Base-by-base conservation (phyloP, 352 stramenopile genomes). In the Globisporangium parvum region DNA sequence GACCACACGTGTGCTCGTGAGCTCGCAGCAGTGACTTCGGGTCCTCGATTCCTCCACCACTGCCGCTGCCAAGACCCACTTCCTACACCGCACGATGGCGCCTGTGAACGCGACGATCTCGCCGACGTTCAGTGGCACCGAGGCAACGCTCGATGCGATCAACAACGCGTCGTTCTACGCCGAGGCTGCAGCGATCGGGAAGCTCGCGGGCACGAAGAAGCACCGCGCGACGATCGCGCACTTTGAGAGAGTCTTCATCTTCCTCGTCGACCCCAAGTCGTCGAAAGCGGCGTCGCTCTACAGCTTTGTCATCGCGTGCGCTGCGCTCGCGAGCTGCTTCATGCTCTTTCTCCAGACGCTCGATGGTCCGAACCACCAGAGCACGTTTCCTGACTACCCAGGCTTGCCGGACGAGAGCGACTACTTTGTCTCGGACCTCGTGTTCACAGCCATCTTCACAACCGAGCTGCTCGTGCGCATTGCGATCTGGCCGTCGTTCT, bases 361-460 rank as follows among this genome's bases (percentile, higher is more conserved):
- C n/a, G 77, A 88, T 53, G 80, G 80, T 1, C 77, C 80, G 2
- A 91, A 91, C 53, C 71, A 88, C 63, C 53, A 77, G 40, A 85
- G 73, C 51, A 76, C 74, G 40, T 67, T 65, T 47, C 78, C 80
- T 10, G 77, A 88, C 50, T 91, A 91, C 62, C 75, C 80, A 20
- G 66, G 49, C 39, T 62, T 91, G 18, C 77, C 80, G 1, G 65
- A 60, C 15, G 70, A 77, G 18, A 56, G 55, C 10, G 69, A 66
- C 21, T 91, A 88, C 66, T 75, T 79, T 53, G 51, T 84, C 39
- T 77, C 76, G 11, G 80, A 91, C 50, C 46, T 84, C 39, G 70
- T 91, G 5, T 91, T 91, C 53, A 91, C 80, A 3, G 41, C 73
- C 59, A 74, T 91, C 54, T 91, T 91, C 62, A 87, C 80, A 4